These are phyloP conservation scores for Solanum chiquidenum DNA, from an alignment of 257 asterid genomes.

Conservation along the genomic window DNA sequence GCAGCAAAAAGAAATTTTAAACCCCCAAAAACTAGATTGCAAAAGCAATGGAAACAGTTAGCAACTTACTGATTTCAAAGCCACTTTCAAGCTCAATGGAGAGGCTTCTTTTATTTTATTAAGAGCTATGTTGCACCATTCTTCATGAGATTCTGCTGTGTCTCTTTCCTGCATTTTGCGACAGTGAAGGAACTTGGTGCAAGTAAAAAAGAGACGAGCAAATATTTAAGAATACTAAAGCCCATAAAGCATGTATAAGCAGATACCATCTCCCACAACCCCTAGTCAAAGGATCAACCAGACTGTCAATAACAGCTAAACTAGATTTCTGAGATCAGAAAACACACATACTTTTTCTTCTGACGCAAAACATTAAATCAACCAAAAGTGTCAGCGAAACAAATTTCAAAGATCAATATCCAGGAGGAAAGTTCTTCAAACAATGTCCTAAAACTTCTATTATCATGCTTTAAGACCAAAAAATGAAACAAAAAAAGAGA, in stretches of 20 bases:
- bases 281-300: not conserved
- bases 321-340: not conserved
- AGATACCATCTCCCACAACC: not conserved
- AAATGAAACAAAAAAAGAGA: not conserved
- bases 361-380: not conserved
- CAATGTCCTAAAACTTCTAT: not conserved
- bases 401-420: not conserved
- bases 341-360: not conserved
- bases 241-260: not conserved
- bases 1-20: slow-evolving; percentile 2
- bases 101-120: slow-evolving; percentile 69
- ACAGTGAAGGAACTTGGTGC: not conserved
- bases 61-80: slow-evolving; percentile 83
- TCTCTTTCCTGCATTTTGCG: slow-evolving; percentile 38
- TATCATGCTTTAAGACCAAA: not conserved
- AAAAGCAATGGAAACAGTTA: not conserved
- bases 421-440: not conserved
- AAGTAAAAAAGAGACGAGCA: not conserved
- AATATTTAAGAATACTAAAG: not conserved
- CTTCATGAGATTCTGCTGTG: slow-evolving; percentile 40
- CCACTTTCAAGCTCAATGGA: slow-evolving; percentile 85
- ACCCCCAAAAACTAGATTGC: not conserved
- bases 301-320: not conserved
- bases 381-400: not conserved
- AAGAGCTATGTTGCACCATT: slow-evolving; percentile 30